Evolutionary conservation across 1,139 yeast genomes (phyloP).

Genomic region (Saccharomyces pastorianus): DNA sequence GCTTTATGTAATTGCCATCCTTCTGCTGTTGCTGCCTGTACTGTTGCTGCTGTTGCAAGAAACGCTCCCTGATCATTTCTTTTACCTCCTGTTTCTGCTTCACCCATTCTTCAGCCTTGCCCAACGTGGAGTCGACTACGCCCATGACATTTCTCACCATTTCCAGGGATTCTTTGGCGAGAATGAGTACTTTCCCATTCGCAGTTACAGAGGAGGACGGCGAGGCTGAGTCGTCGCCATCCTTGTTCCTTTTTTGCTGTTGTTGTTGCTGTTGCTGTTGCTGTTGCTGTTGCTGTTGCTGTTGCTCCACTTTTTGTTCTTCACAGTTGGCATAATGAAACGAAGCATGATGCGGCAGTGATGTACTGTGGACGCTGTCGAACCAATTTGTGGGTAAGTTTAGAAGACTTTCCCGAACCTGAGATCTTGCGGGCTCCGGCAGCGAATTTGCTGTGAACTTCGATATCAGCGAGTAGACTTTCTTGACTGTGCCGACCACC

Average conservation of each 20-base stretch:
- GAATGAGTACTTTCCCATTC: constrained; percentile 61
- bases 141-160: constrained; percentile 77
- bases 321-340: constrained; percentile 4
- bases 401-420: constrained; percentile 72
- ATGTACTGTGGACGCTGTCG: constrained; percentile 30
- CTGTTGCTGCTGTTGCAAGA: constrained; percentile 16
- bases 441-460: constrained; percentile 68
- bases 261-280: not conserved
- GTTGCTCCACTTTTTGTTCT: constrained; percentile 3
- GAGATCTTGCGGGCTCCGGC: constrained; percentile 78
- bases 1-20: not conserved
- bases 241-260: not conserved
- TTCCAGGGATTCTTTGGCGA: constrained; percentile 84
- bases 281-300: not conserved
- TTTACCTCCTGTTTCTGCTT: constrained; percentile 38
- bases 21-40: not conserved
- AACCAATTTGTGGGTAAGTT: constrained; percentile 65
- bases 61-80: constrained; percentile 26
- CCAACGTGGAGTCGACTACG: constrained; percentile 77
- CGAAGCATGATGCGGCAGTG: not conserved
- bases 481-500: constrained; percentile 79
- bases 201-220: constrained; percentile 33
- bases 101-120: constrained; percentile 79
- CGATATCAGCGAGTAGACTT: constrained; percentile 77
- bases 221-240: not conserved